Evolutionary conservation across 2,329 filamentous ascomycete species (phyloP), one percentile per base, ranked within the genome.

Genomic region (Esteya vermicola): DNA sequence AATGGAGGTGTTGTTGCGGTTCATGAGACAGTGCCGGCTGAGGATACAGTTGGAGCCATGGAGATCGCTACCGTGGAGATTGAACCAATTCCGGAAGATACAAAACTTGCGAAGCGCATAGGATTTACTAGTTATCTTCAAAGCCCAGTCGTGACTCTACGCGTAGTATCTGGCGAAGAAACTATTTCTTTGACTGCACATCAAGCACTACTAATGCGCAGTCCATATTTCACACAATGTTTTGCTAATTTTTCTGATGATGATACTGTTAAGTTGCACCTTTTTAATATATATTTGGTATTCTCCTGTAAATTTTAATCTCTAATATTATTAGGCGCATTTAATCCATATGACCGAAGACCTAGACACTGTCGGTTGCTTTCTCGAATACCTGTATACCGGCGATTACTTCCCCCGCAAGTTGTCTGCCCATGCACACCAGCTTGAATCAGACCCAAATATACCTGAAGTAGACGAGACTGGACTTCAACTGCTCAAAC

Each of bases 321-420:
- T n/a, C n/a, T n/a, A n/a, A n/a, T n/a, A n/a, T n/a, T n/a, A 7
- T 21, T 46, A 70, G 70, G 72, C 72, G 48, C 80, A 79, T 41
- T 70, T 75, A 43, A 78, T 94, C 45, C 63, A 79, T 43, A 77
- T 93, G 20, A 54, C 67, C 2, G 61, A 70, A 50, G 71, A 85
- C 50, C 59, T 83, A 34, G 78, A 85, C 47, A 78, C 83, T 19
- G 77, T 85, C 41, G 78, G 81, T 45, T 85, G 78, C 56, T 84
- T 88, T 50, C 71, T 91, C 50, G 81, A 91, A 57, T 93, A 75
- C 57, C 75, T 89, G 39, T 93, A 93, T 61, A 88, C 82, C 1
- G 73, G 73, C 55, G 83, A 93, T 61, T 91, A 95, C 68, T 93
- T 89, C 62, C 84, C 85, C 18, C 70, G 70, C 50, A 74, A 77